phyloP scores from a whole-genome alignment of 805 yeast species.

The Sugiyamaella lignohabitans region DNA sequence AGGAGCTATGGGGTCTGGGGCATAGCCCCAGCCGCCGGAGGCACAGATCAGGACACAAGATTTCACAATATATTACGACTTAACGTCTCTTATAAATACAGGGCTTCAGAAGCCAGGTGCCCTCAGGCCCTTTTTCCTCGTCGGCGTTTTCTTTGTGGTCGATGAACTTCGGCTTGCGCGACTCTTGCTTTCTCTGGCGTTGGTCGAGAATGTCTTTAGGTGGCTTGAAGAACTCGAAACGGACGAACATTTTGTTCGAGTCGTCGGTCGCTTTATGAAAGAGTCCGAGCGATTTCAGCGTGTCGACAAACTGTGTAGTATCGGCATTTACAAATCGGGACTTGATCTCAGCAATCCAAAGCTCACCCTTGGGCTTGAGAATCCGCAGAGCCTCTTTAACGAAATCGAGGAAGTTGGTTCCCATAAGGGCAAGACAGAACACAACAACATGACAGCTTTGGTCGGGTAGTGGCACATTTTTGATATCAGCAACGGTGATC shows the following conservation, averaged over 20 bases:
- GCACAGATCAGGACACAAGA: too few species aligned
- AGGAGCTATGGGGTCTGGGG: not conserved
- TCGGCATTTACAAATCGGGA: constrained; percentile 71
- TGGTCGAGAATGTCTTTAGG: constrained; percentile 53
- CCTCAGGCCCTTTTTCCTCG: constrained; percentile 65
- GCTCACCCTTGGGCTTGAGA: constrained; percentile 82
- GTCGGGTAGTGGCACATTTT: constrained; percentile 77
- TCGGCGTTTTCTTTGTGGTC: constrained; percentile 58
- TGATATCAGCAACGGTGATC: constrained; percentile 95
- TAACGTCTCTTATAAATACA: constrained; percentile 89
- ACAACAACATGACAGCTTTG: constrained; percentile 80
- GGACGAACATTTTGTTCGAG: constrained; percentile 84
- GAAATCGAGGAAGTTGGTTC: constrained; percentile 91
- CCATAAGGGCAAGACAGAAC: constrained; percentile 94
- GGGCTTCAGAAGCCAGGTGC: constrained; percentile 87
- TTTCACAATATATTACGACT: constrained; percentile 7
- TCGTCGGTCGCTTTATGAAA: constrained; percentile 85
- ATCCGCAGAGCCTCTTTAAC: constrained; percentile 84
- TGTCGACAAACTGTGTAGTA: constrained; percentile 59
- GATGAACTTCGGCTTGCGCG: constrained; percentile 41
- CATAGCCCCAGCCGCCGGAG: not conserved
- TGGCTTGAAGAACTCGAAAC: constrained; percentile 92
- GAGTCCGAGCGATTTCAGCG: constrained; percentile 72
- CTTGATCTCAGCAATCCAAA: constrained; percentile 97
- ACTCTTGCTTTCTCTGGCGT: constrained; percentile 41